Evolutionary conservation across 2,329 filamentous ascomycete species (phyloP).

Genomic region (Sarocladium strictum): DNA sequence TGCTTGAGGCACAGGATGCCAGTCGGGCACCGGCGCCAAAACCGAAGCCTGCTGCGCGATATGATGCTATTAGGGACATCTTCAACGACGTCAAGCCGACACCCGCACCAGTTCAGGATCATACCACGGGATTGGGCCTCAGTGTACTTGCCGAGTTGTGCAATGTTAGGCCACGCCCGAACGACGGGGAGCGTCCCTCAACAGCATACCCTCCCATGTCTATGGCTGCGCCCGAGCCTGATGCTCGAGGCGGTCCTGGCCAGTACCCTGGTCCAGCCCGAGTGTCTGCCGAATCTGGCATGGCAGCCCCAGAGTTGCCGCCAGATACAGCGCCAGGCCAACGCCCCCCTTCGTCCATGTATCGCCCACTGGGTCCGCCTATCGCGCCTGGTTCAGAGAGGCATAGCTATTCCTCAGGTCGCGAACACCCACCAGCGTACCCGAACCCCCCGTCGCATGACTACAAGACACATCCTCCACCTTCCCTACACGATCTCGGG

Average conservation of each 20-base stretch:
- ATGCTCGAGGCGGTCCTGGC: background rate
- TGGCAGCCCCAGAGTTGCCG: background rate
- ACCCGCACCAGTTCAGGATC: conserved; percentile 16
- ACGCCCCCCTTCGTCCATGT: background rate
- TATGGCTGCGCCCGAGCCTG: background rate
- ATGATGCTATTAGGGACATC: conserved; percentile 32
- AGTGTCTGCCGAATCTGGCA: background rate
- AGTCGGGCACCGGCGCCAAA: conserved; percentile 3
- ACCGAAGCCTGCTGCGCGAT: conserved; percentile 15
- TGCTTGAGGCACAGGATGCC: conserved; percentile 13
- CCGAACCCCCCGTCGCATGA: conserved; percentile 13
- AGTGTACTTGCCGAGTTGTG: conserved; percentile 30
- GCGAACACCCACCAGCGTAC: background rate
- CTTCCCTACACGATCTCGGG: conserved; percentile 17
- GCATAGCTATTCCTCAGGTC: background rate
- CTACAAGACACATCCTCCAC: conserved; percentile 20
- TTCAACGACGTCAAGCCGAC: conserved; percentile 31
- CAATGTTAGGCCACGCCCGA: conserved; percentile 22
- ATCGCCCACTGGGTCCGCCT: background rate
- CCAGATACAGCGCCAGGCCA: background rate
- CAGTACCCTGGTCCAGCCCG: background rate
- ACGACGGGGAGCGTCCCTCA: background rate
- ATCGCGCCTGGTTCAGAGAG: background rate
- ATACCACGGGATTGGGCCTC: conserved; percentile 18
- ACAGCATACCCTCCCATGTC: background rate